phyloP scores from a whole-genome alignment of 1,284 basidiomycete species.

The Puccinia novopanici region DNA sequence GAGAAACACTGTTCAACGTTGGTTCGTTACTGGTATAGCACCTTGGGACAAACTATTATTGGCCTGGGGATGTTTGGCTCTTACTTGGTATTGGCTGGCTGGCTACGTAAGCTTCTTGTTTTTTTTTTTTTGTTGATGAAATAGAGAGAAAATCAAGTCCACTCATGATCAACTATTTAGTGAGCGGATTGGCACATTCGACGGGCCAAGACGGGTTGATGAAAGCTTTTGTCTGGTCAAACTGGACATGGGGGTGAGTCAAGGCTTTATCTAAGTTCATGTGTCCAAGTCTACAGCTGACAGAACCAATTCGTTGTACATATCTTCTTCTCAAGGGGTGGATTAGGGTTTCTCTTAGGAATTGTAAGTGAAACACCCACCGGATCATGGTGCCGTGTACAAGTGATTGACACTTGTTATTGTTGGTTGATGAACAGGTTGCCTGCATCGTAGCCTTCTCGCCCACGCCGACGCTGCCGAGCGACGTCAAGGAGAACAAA shows the following conservation, averaged over 20 bases:
- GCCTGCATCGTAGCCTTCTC: constrained; percentile 21
- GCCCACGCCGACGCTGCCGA: constrained; percentile 4
- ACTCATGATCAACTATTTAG: neutral
- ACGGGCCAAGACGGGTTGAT: neutral
- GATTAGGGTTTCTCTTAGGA: constrained; percentile 1
- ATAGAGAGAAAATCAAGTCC: neutral
- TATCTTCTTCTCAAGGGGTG: neutral
- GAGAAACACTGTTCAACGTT: constrained; percentile 21
- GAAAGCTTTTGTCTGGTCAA: neutral
- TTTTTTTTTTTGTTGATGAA: too few relatives aligned
- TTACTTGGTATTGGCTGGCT: neutral
- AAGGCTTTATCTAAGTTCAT: too few relatives aligned
- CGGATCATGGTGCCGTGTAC: constrained; percentile 10
- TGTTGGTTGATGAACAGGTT: neutral
- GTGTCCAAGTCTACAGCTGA: neutral
- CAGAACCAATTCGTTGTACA: neutral
- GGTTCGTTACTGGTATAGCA: constrained; percentile 18
- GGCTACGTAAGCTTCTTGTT: constrained; percentile 4
- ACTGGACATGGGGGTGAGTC: constrained; percentile 22
- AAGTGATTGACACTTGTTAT: neutral
- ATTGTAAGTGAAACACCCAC: too few relatives aligned
- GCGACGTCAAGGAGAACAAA: neutral
- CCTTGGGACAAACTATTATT: constrained; percentile 23
- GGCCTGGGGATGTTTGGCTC: constrained; percentile 14
- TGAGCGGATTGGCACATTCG: neutral